A percentile compares a stretch with the other conserved stretches of the same genome.
Conservation (phyloP, 2,329 filamentous ascomycete genomes). For the Fusarium azukiicola region DNA sequence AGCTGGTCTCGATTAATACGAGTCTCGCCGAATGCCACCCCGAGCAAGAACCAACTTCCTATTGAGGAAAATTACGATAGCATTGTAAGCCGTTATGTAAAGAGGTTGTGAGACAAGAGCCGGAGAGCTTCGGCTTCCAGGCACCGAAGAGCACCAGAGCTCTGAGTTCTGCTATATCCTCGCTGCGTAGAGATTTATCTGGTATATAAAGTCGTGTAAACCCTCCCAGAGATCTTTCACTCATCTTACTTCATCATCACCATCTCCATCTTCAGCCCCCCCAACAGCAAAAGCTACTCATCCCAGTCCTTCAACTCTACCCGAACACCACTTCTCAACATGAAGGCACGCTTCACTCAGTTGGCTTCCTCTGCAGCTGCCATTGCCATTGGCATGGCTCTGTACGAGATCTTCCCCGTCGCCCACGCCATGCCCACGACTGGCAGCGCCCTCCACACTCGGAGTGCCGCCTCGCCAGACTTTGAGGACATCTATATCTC, state of each 20-base stretch:
- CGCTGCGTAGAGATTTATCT: neutral
- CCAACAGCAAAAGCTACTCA: neutral
- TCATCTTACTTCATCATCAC: neutral
- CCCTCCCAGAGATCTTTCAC: neutral
- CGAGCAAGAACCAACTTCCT: neutral
- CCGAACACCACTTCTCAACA: neutral
- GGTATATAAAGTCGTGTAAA: neutral
- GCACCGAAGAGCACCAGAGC: neutral
- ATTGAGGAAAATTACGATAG: neutral
- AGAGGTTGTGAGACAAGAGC: neutral
- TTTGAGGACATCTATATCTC: conserved; percentile 2
- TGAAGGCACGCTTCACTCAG: conserved; percentile 6
- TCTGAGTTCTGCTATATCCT: neutral
- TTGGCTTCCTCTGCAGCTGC: neutral
- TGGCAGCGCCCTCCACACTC: neutral
- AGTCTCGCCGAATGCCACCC: neutral
- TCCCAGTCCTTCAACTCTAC: neutral
- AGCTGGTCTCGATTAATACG: neutral
- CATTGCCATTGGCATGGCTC: conserved; percentile 1
- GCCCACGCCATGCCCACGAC: conserved; percentile 4
- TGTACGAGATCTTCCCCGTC: neutral
- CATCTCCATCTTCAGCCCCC: neutral
- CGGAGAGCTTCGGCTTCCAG: neutral
- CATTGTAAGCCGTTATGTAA: neutral
- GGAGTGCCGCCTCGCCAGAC: neutral